phyloP scores from a whole-genome alignment of 2,329 filamentous ascomycete genomes.

The Monosporascus sp. region DNA sequence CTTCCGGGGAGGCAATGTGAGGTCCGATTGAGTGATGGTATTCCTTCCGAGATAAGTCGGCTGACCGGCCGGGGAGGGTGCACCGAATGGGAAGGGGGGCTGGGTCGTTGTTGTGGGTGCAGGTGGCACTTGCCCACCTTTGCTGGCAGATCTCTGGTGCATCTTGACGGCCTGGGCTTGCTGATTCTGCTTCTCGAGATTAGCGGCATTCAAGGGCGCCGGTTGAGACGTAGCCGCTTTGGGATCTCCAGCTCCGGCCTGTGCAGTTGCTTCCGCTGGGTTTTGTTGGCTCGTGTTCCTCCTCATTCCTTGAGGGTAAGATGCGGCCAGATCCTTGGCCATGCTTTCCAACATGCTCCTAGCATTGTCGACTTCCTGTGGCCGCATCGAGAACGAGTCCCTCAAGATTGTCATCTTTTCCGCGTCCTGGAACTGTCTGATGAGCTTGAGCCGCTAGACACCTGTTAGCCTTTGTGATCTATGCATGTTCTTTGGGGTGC shows the following conservation, averaged over 20 bases:
- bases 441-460: constrained; percentile 45
- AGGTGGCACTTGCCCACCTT: constrained; percentile 42
- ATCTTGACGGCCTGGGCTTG: constrained; percentile 37
- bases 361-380: constrained; percentile 45
- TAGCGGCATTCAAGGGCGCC: constrained; percentile 39
- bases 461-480: constrained; percentile 25
- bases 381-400: constrained; percentile 46
- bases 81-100: constrained; percentile 52
- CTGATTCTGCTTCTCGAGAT: constrained; percentile 45
- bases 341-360: constrained; percentile 46
- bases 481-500: not conserved
- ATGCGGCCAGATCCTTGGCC: constrained; percentile 38
- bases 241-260: constrained; percentile 19
- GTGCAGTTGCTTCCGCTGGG: constrained; percentile 12
- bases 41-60: constrained; percentile 50
- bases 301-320: constrained; percentile 17
- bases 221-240: constrained; percentile 28
- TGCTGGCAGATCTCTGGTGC: constrained; percentile 40
- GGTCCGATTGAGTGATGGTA: constrained; percentile 46
- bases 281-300: constrained; percentile 27
- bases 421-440: constrained; percentile 48
- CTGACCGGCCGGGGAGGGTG: constrained; percentile 54
- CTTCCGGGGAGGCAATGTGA: constrained; percentile 53
- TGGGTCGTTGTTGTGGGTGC: constrained; percentile 53
- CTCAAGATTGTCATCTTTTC: constrained; percentile 41